Percentiles rank a stretch among this genome's conserved stretches.
phyloP scores from a whole-genome alignment of 2,329 filamentous ascomycete genomes.

The Aspergillus pseudoglaucus region DNA sequence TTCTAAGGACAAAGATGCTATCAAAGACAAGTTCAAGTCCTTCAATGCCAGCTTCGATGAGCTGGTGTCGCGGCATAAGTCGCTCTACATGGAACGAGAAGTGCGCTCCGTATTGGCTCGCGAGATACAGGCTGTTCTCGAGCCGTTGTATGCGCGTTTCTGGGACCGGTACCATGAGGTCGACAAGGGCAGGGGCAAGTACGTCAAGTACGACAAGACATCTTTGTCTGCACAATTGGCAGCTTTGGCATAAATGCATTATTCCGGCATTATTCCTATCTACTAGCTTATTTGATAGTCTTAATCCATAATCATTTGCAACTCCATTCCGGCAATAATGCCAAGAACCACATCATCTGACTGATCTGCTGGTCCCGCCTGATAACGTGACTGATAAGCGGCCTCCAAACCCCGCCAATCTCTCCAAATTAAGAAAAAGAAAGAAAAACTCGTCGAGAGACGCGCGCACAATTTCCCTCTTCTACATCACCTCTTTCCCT shows the following conservation, averaged over 20 bases:
- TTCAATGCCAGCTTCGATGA: conserved; percentile 93
- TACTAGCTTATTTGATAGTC: not conserved
- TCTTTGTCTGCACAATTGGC: conserved; percentile 61
- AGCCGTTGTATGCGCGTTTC: conserved; percentile 89
- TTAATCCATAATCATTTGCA: conserved; percentile 7
- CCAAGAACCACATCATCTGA: conserved; percentile 15
- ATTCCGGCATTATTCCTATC: not conserved
- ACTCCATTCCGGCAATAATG: conserved; percentile 15
- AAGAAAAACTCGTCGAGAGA: conserved; percentile 22
- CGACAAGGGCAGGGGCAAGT: conserved; percentile 96
- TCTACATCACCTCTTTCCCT: conserved; percentile 5
- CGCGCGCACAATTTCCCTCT: conserved; percentile 17
- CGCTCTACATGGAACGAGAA: conserved; percentile 82
- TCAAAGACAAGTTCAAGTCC: conserved; percentile 89
- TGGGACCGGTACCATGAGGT: conserved; percentile 97
- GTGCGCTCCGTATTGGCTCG: conserved; percentile 72
- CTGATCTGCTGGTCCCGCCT: conserved; percentile 14
- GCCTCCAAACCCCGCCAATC: conserved; percentile 21
- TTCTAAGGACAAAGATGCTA: conserved; percentile 89
- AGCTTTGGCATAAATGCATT: conserved; percentile 10
- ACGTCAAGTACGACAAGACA: conserved; percentile 93
- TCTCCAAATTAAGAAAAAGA: not conserved
- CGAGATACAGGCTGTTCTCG: conserved; percentile 85
- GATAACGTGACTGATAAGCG: conserved; percentile 35
- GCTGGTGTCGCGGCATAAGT: conserved; percentile 73